A percentile compares a stretch with the other conserved stretches of the same genome.
phyloP scores from a whole-genome alignment of 2,329 filamentous ascomycete species.

The Penicillium sp. region DNA sequence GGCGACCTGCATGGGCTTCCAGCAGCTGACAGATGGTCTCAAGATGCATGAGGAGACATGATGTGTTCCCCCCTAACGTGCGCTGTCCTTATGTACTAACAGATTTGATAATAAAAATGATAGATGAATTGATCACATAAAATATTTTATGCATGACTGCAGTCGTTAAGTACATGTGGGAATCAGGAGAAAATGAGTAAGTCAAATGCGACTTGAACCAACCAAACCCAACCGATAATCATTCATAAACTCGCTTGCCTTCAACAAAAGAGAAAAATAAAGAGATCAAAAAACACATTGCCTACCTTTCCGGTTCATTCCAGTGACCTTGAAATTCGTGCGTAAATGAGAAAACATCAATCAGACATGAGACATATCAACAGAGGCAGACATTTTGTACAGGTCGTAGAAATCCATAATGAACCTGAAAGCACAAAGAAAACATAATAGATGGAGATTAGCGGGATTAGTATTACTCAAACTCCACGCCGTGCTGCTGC shows the following conservation, averaged over 20 bases:
- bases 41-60: too few relatives aligned
- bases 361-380: conserved; percentile 13
- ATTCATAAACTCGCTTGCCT: conserved; percentile 16
- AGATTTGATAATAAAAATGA: background rate
- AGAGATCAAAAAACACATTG: background rate
- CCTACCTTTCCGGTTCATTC: conserved; percentile 7
- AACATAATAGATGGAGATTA: background rate
- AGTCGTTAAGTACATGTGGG: background rate
- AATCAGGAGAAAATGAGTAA: background rate
- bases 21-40: too few relatives aligned
- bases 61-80: background rate
- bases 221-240: conserved; percentile 1
- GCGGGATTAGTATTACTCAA: conserved; percentile 37
- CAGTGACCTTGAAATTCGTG: conserved; percentile 1
- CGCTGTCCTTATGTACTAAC: too few relatives aligned
- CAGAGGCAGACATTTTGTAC: conserved; percentile 20
- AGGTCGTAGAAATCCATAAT: conserved; percentile 12
- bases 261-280: conserved; percentile 3
- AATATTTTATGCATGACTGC: background rate
- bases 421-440: background rate
- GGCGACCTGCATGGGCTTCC: too few relatives aligned
- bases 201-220: background rate
- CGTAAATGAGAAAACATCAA: conserved; percentile 10
- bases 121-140: background rate
- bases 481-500: conserved; percentile 48